A percentile compares a stretch with the other conserved stretches of the same genome.
These are phyloP conservation scores for Ophiostoma pallidulum DNA, from an alignment of 2,329 filamentous ascomycete species.

Conservation along the genomic window DNA sequence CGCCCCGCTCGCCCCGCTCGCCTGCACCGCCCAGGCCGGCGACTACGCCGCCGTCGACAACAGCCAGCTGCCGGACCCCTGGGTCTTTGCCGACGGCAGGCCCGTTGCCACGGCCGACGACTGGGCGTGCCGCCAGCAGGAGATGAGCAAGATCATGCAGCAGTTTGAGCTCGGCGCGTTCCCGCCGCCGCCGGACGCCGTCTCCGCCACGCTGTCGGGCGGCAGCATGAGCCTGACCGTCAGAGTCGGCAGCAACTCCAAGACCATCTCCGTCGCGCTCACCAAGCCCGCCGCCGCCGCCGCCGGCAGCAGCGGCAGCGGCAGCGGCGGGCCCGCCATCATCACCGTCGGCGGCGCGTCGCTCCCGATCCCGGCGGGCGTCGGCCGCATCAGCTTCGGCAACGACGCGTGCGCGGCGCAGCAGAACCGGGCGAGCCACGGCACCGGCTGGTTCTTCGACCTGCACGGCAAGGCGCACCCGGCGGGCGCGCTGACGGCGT, in stretches of 20 bases:
- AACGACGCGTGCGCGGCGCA: slow-evolving; percentile 50
- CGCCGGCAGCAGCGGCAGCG: slow-evolving; percentile 25
- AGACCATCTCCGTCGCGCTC: slow-evolving; percentile 36
- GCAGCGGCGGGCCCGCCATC: slow-evolving; percentile 33
- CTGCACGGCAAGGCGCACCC: slow-evolving; percentile 46
- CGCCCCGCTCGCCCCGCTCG: too few relatives aligned
- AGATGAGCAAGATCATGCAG: slow-evolving; percentile 39
- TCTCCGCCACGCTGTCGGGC: slow-evolving; percentile 36
- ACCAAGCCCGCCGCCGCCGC: too few relatives aligned
- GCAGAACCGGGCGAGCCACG: slow-evolving; percentile 35
- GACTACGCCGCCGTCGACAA: slow-evolving; percentile 28
- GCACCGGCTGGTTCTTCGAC: slow-evolving; percentile 49
- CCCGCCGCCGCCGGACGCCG: slow-evolving; percentile 35
- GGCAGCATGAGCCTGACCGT: slow-evolving; percentile 35
- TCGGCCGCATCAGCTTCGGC: slow-evolving; percentile 49
- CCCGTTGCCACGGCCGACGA: slow-evolving; percentile 36
- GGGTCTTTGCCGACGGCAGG: slow-evolving; percentile 33
- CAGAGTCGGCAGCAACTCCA: slow-evolving; percentile 34
- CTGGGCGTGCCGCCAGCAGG: slow-evolving; percentile 38
- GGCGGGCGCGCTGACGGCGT: slow-evolving; percentile 50
- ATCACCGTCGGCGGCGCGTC: slow-evolving; percentile 47
- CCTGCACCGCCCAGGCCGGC: slow-evolving; percentile 26
- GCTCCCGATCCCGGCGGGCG: slow-evolving; percentile 43
- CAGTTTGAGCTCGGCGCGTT: slow-evolving; percentile 42
- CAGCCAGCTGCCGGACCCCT: slow-evolving; percentile 38